Evolutionary conservation across 495 filamentous ascomycete genomes (phyloP), one percentile per base, ranked within the genome.

Genomic region (Talaromyces trachyspermus): DNA sequence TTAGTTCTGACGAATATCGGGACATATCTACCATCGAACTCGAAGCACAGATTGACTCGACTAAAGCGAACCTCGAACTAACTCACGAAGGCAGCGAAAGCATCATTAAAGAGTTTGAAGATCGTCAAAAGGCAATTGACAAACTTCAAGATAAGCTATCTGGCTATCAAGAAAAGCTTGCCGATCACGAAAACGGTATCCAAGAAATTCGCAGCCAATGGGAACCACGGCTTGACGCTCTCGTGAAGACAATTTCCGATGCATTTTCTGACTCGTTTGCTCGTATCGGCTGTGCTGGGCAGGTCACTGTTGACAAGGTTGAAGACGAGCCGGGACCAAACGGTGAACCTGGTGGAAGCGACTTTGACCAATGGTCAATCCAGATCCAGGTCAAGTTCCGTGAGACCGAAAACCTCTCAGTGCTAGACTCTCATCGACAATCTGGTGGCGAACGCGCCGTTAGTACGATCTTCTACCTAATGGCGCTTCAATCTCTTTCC

Each of bases 401-500:
- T 48, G 84, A 95, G 61, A 74, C 81, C 60, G 94, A 95, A 60
- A 77, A 74, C 8, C 79, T 99, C 14, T 87, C 91, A 33, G 68
- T 87, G 17, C 79, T 99, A 5, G 82, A 91, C 61, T 81, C 86
- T 19, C 89, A 97, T 61, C 88, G 94, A 24, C 92, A 99, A 64
- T 95, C 89, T 15, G 92, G 92, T 51, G 92, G 92, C 46, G 92
- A 99, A 68, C 84, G 94, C 30, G 89, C 92, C 20, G 92, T 99
- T 25, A 90, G 86, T 24, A 99, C 92, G 2, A 95, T 99, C 60
- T 99, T 96, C 77, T 99, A 96, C 65, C 87, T 99, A 51, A 97
- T 99, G 91, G 87, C 94, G 1, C 77, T 99, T 7, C 92, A 99
- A 63, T 85, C 86, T 14, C 82, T 97, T 54, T 90, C 92, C 3